These are phyloP conservation scores for Kalanchoe fedtschenkoi DNA, from an alignment of 164 flowering plant species.

Conservation along the genomic window DNA sequence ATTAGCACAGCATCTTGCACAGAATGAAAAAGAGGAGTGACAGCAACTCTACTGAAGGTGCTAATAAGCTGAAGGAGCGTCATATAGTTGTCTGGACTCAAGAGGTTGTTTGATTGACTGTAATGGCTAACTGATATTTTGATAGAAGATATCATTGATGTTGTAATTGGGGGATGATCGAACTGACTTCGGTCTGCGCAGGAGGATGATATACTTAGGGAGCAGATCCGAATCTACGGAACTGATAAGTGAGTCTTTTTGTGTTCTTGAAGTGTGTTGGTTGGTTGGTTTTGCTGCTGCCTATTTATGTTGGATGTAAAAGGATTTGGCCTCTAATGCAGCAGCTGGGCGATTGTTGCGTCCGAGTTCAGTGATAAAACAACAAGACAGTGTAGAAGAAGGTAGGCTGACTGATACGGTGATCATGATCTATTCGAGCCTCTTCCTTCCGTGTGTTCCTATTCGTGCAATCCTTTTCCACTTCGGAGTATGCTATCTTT, in stretches of 20 bases:
- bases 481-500: background rate
- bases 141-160: background rate
- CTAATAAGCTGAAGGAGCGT: constrained; percentile 54
- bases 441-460: no score
- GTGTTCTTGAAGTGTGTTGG: background rate
- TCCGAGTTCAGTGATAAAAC: constrained; percentile 86
- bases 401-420: constrained; percentile 32
- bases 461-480: background rate
- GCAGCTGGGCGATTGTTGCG: constrained; percentile 84
- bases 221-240: constrained; percentile 64
- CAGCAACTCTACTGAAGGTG: constrained; percentile 13
- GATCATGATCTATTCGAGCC: background rate
- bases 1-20: constrained; percentile 10
- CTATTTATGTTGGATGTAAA: background rate
- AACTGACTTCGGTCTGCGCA: constrained; percentile 22
- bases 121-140: background rate
- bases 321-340: constrained; percentile 6
- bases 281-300: background rate
- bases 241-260: constrained; percentile 57
- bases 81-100: constrained; percentile 89
- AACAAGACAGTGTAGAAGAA: constrained; percentile 86
- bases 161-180: background rate
- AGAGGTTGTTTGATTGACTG: constrained; percentile 40
- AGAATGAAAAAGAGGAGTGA: constrained; percentile 27
- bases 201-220: constrained; percentile 88